Evolutionary conservation across 2,329 filamentous ascomycete species (phyloP), one percentile per base, ranked within the genome.

Genomic region (Paecilomyces variotii): DNA sequence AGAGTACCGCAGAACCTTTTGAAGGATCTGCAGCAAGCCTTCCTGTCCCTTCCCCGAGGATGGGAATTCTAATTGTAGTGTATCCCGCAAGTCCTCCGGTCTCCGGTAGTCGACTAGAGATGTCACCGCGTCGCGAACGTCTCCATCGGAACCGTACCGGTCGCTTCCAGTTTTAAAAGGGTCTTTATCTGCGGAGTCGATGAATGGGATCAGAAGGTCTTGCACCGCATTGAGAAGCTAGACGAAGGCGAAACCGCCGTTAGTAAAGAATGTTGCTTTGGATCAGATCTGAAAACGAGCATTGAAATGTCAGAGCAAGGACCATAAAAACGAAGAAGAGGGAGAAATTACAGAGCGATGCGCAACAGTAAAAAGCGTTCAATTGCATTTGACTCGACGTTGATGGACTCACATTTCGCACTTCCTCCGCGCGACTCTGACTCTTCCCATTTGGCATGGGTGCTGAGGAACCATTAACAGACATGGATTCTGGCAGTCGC

Each of bases 1-100:
- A 68, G 89, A 94, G 74, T 95, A 91, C 63, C 84, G 81, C 50
- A 97, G 80, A 24, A 97, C 80, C 60, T 86, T 83, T 64, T 85
- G 78, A 53, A 96, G 82, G 2, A 84, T 84, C 34, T 85, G 80
- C 28, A 96, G 77, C 32, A 97, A 77, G 0, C 92, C 93, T 51
- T 89, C 83, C 65, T 88, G 88, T 0, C 87, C 88, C 61, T 77
- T 78, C 6, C 84, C 86, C 2, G 73, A 75, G 2, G 75, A 67
- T 0, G 88, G 86, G 4, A 91, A 76, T 5, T 71, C 65, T 6
- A 79, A 63, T 50, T 74, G 67, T 2, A 82, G 74, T 49, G 90
- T 77, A 10, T 81, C 75, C 61, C 88, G 76, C 55, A 84, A 78
- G 52, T 82, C 78, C 39, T 82, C 79, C 0, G 88, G 88, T 57